Evolutionary conservation across 495 filamentous ascomycete genomes (phyloP).

Genomic region (Penicillium arizonense): DNA sequence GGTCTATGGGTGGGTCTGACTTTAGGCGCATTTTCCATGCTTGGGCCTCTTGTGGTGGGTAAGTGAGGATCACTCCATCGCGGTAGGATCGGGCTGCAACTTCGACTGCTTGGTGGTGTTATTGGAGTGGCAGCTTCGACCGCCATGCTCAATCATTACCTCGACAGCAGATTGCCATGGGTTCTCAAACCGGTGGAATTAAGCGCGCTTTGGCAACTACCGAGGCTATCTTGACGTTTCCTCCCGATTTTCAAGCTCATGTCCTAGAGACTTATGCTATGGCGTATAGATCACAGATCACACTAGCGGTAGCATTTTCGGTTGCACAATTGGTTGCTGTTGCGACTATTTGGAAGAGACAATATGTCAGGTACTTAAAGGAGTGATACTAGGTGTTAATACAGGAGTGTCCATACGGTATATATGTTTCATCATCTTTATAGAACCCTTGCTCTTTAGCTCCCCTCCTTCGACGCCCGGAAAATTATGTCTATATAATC

Average conservation of each 20-base stretch:
- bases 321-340: slow-evolving; percentile 15
- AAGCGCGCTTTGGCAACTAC: slow-evolving; percentile 7
- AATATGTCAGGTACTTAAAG: slow-evolving; percentile 3
- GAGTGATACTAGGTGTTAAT: background rate
- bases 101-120: slow-evolving; percentile 28
- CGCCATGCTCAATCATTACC: slow-evolving; percentile 22
- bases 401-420: too few relatives aligned
- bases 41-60: slow-evolving; percentile 45
- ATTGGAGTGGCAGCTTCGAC: slow-evolving; percentile 26
- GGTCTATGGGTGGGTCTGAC: slow-evolving; percentile 53
- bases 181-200: slow-evolving; percentile 6
- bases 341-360: slow-evolving; percentile 17
- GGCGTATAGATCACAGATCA: slow-evolving; percentile 30
- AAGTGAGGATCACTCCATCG: slow-evolving; percentile 25
- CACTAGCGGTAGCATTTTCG: slow-evolving; percentile 23
- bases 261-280: slow-evolving; percentile 19
- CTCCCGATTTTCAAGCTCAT: slow-evolving; percentile 3
- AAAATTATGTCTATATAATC: too few relatives aligned
- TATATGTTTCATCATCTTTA: too few relatives aligned
- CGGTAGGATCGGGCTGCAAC: slow-evolving; percentile 22
- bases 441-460: too few relatives aligned
- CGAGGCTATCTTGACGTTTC: slow-evolving; percentile 10
- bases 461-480: too few relatives aligned
- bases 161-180: slow-evolving; percentile 9
- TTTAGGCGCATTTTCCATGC: slow-evolving; percentile 50